These are phyloP conservation scores for Fusarium sp. DNA, from an alignment of 2,329 filamentous ascomycete species.

Conservation along the genomic window DNA sequence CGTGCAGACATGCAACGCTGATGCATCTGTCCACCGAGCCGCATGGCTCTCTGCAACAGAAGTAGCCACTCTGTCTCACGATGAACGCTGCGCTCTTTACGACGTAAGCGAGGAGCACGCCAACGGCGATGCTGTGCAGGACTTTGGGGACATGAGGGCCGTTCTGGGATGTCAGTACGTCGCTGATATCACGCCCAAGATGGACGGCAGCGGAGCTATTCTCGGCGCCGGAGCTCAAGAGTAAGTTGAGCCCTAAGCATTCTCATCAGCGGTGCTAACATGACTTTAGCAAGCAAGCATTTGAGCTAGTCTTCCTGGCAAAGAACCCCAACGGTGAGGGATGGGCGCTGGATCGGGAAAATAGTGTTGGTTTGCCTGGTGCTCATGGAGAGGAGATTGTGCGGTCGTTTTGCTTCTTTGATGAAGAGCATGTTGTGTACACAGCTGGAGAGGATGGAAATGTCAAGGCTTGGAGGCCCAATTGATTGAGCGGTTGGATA, in stretches of 20 bases:
- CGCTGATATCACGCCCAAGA: constrained; percentile 73
- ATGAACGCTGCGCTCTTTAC: constrained; percentile 82
- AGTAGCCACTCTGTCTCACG: constrained; percentile 80
- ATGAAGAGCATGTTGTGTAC: constrained; percentile 69
- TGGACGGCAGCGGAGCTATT: constrained; percentile 69
- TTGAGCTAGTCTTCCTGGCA: constrained; percentile 71
- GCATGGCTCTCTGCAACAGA: constrained; percentile 75
- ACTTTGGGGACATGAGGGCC: constrained; percentile 78
- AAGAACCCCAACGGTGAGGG: constrained; percentile 56
- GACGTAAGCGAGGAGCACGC: constrained; percentile 74
- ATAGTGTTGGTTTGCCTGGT: constrained; percentile 70
- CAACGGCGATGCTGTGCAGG: constrained; percentile 66
- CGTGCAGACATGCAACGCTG: constrained; percentile 82
- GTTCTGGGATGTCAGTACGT: constrained; percentile 80
- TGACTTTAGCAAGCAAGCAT: constrained; percentile 62
- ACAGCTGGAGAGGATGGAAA: constrained; percentile 71
- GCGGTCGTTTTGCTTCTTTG: constrained; percentile 73
- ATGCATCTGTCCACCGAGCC: constrained; percentile 79
- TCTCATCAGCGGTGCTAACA: constrained; percentile 40
- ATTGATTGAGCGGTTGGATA: constrained; percentile 9
- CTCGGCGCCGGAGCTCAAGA: constrained; percentile 77
- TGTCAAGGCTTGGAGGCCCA: constrained; percentile 68
- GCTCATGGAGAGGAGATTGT: constrained; percentile 75
- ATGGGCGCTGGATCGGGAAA: constrained; percentile 69
- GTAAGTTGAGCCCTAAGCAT: constrained; percentile 61